A percentile compares a stretch with the other conserved stretches of the same genome.
phyloP scores from a whole-genome alignment of 2,329 filamentous ascomycete species.

The Laburnicola sp. region DNA sequence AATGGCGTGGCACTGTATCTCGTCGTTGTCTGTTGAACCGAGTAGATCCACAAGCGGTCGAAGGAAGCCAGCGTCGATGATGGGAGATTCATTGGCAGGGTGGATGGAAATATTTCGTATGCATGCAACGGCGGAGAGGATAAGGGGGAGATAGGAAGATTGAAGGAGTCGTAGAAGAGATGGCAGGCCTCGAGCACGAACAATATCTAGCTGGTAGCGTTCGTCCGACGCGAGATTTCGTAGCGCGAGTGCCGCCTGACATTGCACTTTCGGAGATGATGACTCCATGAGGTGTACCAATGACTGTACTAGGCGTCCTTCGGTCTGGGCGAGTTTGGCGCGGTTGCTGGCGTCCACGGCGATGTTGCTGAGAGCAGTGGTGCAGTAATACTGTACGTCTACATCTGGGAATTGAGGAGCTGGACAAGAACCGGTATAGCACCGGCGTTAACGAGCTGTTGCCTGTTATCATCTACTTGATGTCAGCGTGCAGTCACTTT shows the following conservation, averaged over 20 bases:
- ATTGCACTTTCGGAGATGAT: conserved; percentile 89
- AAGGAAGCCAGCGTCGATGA: conserved; percentile 95
- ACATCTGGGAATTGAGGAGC: conserved; percentile 91
- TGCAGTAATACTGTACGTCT: conserved; percentile 99
- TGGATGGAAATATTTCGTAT: conserved; percentile 99
- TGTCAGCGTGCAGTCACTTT: conserved; percentile 20
- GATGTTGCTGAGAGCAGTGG: conserved; percentile 96
- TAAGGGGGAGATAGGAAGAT: conserved; percentile 92
- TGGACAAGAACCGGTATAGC: conserved; percentile 98
- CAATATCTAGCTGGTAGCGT: conserved; percentile 98
- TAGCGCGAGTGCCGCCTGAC: conserved; percentile 90
- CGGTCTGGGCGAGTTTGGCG: conserved; percentile 85
- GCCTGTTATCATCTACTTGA: conserved; percentile 83
- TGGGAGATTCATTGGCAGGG: conserved; percentile 94
- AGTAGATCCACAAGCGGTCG: conserved; percentile 91
- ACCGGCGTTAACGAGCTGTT: conserved; percentile 94
- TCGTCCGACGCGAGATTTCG: conserved; percentile 96
- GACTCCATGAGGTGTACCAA: conserved; percentile 97
- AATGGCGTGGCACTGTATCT: conserved; percentile 98
- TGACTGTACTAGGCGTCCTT: conserved; percentile 88
- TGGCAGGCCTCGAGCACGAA: conserved; percentile 80
- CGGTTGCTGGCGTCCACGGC: conserved; percentile 91
- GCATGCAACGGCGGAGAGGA: conserved; percentile 94
- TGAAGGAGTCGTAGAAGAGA: conserved; percentile 88
- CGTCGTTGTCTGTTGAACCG: conserved; percentile 94